Conservation (phyloP, 2,329 filamentous ascomycete genomes). For the Xylaria sp. region DNA sequence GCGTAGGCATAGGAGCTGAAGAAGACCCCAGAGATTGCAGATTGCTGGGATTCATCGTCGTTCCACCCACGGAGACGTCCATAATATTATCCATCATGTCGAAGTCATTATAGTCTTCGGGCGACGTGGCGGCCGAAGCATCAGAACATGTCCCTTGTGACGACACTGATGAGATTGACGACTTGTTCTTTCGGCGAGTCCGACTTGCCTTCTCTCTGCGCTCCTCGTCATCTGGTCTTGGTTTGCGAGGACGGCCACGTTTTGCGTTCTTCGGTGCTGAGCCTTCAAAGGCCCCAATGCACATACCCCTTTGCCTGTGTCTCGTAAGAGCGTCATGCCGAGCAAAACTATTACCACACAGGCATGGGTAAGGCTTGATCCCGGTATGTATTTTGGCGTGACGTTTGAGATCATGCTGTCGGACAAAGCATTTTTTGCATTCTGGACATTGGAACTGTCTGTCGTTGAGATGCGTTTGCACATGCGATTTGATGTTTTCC, state of each 20-base stretch:
- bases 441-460: slow-evolving; percentile 92
- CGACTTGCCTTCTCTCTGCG: slow-evolving; percentile 62
- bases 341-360: slow-evolving; percentile 93
- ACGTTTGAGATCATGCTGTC: slow-evolving; percentile 95
- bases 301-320: slow-evolving; percentile 95
- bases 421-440: slow-evolving; percentile 94
- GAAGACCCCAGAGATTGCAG: slow-evolving; percentile 44
- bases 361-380: slow-evolving; percentile 92
- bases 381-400: slow-evolving; percentile 98
- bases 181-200: slow-evolving; percentile 62
- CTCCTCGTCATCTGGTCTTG: slow-evolving; percentile 61
- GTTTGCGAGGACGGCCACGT: slow-evolving; percentile 68
- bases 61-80: slow-evolving; percentile 49
- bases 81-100: slow-evolving; percentile 56
- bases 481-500: slow-evolving; percentile 98
- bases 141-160: slow-evolving; percentile 64
- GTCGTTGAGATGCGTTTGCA: slow-evolving; percentile 97
- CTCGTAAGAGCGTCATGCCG: slow-evolving; percentile 93
- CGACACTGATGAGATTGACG: slow-evolving; percentile 53
- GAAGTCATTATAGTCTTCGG: slow-evolving; percentile 47
- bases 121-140: slow-evolving; percentile 60
- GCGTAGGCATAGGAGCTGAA: slow-evolving; percentile 48
- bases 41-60: slow-evolving; percentile 46
- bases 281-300: slow-evolving; percentile 90
- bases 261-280: slow-evolving; percentile 65